phyloP scores from a whole-genome alignment of 2,329 filamentous ascomycete species.

The Alternaria panax region DNA sequence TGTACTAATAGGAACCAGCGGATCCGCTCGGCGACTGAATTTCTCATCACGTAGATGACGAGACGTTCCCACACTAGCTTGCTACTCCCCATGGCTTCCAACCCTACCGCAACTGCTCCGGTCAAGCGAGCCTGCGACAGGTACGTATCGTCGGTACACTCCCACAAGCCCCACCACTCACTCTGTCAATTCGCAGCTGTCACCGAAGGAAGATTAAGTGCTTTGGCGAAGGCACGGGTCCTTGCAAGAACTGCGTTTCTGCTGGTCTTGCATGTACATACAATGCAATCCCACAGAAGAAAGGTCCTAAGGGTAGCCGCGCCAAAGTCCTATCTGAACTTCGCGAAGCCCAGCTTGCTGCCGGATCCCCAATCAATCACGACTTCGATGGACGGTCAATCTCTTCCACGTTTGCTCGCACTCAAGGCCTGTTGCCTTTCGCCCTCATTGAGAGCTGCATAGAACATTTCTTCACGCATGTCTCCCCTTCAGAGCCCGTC shows the following conservation, averaged over 20 bases:
- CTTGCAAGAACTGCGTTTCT: conserved; percentile 68
- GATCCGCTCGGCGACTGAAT: conserved; percentile 31
- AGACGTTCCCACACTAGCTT: conserved; percentile 7
- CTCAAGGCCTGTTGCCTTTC: conserved; percentile 58
- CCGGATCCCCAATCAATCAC: conserved; percentile 49
- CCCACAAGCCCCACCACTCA: conserved; percentile 15
- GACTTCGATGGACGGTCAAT: conserved; percentile 53
- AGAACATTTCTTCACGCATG: conserved; percentile 67
- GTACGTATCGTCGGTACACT: conserved; percentile 34
- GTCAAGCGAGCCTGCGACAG: conserved; percentile 54
- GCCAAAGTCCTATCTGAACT: conserved; percentile 70
- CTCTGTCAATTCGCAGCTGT: conserved; percentile 46
- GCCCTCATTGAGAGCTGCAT: conserved; percentile 62
- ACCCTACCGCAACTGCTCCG: conserved; percentile 44
- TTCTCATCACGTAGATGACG: conserved; percentile 29
- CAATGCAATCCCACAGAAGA: conserved; percentile 70
- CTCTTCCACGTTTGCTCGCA: conserved; percentile 55
- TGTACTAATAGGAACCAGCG: conserved; percentile 35
- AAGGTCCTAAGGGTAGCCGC: conserved; percentile 68
- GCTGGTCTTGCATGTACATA: conserved; percentile 69
- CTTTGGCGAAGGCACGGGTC: conserved; percentile 58
- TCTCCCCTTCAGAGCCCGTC: conserved; percentile 71
- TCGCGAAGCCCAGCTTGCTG: conserved; percentile 58
- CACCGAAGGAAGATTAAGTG: conserved; percentile 61
- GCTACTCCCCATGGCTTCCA: conserved; percentile 26